phyloP scores from a whole-genome alignment of 148 eudicot species.

The Fagopyrum homotropicum region DNA sequence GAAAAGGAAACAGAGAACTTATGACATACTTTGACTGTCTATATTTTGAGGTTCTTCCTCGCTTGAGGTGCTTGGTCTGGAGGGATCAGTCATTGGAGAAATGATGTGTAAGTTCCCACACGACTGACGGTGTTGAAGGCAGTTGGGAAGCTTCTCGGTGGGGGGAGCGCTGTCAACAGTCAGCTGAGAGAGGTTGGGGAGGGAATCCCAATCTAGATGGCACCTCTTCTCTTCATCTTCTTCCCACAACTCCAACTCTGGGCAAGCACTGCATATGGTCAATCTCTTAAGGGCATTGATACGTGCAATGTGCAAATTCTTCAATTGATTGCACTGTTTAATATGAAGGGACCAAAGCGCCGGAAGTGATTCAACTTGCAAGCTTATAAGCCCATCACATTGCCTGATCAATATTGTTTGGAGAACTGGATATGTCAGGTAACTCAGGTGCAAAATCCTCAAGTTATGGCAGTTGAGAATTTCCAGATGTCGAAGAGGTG shows the following conservation, averaged over 20 bases:
- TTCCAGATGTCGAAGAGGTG: neutral
- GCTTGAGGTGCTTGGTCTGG: no score
- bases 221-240: no score
- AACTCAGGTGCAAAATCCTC: neutral
- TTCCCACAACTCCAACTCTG: neutral
- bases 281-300: neutral
- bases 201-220: no score
- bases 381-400: neutral
- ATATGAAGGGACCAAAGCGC: neutral
- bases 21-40: no score
- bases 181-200: no score
- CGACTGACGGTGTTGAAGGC: no score
- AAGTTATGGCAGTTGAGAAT: neutral
- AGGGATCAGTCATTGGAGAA: no score
- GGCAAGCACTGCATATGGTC: neutral
- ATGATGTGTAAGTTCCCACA: no score
- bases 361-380: neutral
- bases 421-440: neutral
- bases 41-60: no score
- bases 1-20: no score
- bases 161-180: no score
- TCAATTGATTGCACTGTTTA: neutral
- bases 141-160: no score
- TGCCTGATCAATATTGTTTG: neutral
- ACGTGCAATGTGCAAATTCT: neutral